A percentile compares a stretch with the other conserved stretches of the same genome.
These are phyloP conservation scores for Avena atlantica DNA, from an alignment of 176 grass and related monocot genomes.

Conservation along the genomic window DNA sequence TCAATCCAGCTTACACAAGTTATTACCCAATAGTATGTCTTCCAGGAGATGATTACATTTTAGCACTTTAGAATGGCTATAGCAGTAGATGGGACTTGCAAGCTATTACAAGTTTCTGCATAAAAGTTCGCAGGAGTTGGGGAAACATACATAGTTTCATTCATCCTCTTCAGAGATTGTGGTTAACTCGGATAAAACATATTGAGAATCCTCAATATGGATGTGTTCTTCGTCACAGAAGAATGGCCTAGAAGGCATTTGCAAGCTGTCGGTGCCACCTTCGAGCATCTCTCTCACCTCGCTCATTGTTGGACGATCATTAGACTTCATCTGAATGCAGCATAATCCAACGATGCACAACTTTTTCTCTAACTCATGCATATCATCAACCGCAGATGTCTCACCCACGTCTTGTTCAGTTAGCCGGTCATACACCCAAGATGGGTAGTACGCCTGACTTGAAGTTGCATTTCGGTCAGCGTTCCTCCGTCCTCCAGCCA, in stretches of 20 bases:
- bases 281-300: slow-evolving; percentile 55
- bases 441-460: slow-evolving; percentile 49
- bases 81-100: too few relatives aligned
- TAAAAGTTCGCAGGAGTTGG: background rate
- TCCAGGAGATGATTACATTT: too few relatives aligned
- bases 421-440: slow-evolving; percentile 40
- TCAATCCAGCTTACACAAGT: too few relatives aligned
- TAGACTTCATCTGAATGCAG: slow-evolving; percentile 57
- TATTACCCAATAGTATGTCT: too few relatives aligned
- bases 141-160: background rate
- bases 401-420: background rate
- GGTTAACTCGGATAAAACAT: background rate
- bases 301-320: slow-evolving; percentile 44
- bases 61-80: background rate
- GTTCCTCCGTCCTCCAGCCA: background rate
- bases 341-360: slow-evolving; percentile 46
- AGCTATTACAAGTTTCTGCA: background rate
- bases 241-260: slow-evolving; percentile 53
- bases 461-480: background rate
- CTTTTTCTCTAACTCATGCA: slow-evolving; percentile 55
- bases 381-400: slow-evolving; percentile 3
- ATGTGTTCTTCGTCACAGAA: slow-evolving; percentile 28
- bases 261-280: background rate
- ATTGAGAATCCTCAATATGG: background rate
- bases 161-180: slow-evolving; percentile 12